Evolutionary conservation across 2,329 filamentous ascomycete species (phyloP), one percentile per base, ranked within the genome.

Genomic region (Torrubiella hemipterigena): DNA sequence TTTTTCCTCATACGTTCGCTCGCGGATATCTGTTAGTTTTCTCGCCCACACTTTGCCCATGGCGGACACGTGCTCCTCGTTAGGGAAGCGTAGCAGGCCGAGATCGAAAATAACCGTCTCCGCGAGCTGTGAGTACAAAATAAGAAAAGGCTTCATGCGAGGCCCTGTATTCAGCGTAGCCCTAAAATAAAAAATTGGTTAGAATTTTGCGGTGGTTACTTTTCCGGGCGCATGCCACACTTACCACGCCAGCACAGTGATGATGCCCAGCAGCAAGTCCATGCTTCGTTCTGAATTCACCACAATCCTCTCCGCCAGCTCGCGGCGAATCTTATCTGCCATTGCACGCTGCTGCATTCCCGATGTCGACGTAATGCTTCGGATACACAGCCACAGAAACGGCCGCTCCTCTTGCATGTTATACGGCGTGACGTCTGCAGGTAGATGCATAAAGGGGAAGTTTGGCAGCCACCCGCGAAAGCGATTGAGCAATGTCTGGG

Each of bases 221-320:
- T n/a, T n/a, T n/a, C n/a, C n/a, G n/a, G n/a, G n/a, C n/a, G n/a
- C n/a, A n/a, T n/a, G n/a, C n/a, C n/a, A n/a, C n/a, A 40, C 54
- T 40, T 44, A 63, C 65, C 68, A 73, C 19, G 53, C 50, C 15
- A 60, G 50, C 32, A 51, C 62, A 31, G 40, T 53, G 12, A 76
- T 42, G 4, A 73, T 35, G 1, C 68, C 69, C 9, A 67, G 51
- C 3, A 76, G 48, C 9, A 73, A 38, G 38, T 75, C 71, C 23
- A 73, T 49, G 29, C 47, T 60, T 30, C 61, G 58, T 33, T 71
- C 65, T n/a, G 57, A 50, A 8, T 65, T 55, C 10, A 69, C 35
- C 6, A 73, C 41, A 17, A 69, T 48, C 33, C 56, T 58, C n/a
- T 59, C 52, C 0, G 63, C 56, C 11, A 71, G 31, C 17, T 63